Evolutionary conservation across 768 basidiomycete genomes (phyloP).

Genomic region (Mycena maculata): DNA sequence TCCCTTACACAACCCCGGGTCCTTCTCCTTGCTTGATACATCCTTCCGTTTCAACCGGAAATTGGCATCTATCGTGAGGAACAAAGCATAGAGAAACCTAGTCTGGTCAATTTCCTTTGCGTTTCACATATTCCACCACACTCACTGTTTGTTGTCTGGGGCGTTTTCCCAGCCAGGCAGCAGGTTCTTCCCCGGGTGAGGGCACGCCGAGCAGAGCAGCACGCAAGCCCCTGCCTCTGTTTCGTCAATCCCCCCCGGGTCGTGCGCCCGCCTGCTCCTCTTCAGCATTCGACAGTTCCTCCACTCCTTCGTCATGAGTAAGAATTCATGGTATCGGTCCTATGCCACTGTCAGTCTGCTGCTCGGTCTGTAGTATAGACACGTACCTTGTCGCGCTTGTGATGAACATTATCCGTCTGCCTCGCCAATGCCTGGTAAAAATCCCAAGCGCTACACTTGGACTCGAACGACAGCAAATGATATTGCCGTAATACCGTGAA

Average conservation of each 20-base stretch:
- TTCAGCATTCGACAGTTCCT: slow-evolving; percentile 27
- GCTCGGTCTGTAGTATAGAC: too few species aligned
- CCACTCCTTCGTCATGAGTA: slow-evolving; percentile 26
- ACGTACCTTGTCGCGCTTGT: neutral
- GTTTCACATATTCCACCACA: neutral
- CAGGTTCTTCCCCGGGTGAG: slow-evolving; percentile 41
- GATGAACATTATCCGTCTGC: slow-evolving; percentile 27
- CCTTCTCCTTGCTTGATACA: slow-evolving; percentile 26
- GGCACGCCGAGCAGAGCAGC: slow-evolving; percentile 42
- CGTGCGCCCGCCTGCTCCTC: slow-evolving; percentile 29
- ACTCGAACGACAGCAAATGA: slow-evolving; percentile 29
- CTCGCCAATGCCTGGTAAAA: slow-evolving; percentile 35
- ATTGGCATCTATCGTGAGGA: slow-evolving; percentile 32
- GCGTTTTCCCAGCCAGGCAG: slow-evolving; percentile 36
- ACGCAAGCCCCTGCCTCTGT: slow-evolving; percentile 1
- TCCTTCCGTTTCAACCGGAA: slow-evolving; percentile 28
- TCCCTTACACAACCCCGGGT: slow-evolving; percentile 27
- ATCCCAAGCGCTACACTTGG: slow-evolving; percentile 32
- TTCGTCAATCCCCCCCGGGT: neutral
- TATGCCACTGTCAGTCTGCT: neutral
- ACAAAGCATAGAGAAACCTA: slow-evolving; percentile 33
- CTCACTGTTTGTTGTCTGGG: slow-evolving; percentile 17
- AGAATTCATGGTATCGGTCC: slow-evolving; percentile 34
- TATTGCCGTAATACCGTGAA: slow-evolving; percentile 27
- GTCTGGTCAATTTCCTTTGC: neutral